Conservation (phyloP, 164 flowering plant genomes). For the Vitis riparia region DNA sequence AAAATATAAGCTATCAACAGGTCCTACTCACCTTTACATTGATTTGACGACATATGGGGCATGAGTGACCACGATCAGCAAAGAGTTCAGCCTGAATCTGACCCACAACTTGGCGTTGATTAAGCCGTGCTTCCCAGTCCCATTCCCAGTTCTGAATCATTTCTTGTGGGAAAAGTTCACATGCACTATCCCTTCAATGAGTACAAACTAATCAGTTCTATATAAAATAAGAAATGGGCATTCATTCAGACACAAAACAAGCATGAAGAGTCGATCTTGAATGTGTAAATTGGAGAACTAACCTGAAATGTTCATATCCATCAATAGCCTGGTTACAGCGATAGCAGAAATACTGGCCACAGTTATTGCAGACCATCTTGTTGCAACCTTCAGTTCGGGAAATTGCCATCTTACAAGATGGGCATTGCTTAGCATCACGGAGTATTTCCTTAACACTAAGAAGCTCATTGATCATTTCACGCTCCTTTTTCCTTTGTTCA, state of each 20-base stretch:
- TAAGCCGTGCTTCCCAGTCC: constrained; percentile 21
- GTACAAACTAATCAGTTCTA: constrained; percentile 9
- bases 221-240: background rate
- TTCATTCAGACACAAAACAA: background rate
- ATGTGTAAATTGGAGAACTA: constrained; percentile 2
- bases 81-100: constrained; percentile 49
- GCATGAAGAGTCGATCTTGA: background rate
- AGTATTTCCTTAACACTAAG: constrained; percentile 67
- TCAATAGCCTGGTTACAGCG: constrained; percentile 63
- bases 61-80: constrained; percentile 37
- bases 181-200: constrained; percentile 48
- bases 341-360: constrained; percentile 84
- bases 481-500: constrained; percentile 59
- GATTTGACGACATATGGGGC: constrained; percentile 74
- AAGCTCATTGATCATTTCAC: constrained; percentile 73
- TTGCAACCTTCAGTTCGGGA: constrained; percentile 89
- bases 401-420: constrained; percentile 87
- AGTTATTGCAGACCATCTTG: constrained; percentile 80
- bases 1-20: background rate
- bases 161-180: constrained; percentile 68
- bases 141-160: constrained; percentile 55
- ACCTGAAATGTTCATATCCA: constrained; percentile 94
- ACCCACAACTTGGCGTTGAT: constrained; percentile 49
- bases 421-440: constrained; percentile 82
- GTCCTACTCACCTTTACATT: constrained; percentile 71